Evolutionary conservation across 2,329 filamentous ascomycete genomes (phyloP).

Genomic region (Penicillium decumbens): DNA sequence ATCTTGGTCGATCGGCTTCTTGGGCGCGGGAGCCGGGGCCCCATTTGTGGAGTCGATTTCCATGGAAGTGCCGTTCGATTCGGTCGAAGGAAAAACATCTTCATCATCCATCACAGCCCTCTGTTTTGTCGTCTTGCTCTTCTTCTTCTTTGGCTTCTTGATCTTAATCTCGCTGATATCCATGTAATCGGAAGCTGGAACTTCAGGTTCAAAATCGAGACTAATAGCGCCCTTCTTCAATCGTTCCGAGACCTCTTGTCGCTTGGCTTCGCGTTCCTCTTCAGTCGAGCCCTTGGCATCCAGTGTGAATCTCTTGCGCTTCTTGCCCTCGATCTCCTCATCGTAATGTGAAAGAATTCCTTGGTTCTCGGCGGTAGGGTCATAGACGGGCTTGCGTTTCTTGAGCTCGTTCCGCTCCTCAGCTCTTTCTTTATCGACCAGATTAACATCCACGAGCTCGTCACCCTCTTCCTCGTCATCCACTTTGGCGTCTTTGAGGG

Average conservation of each 20-base stretch:
- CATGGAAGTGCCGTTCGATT: conserved; percentile 52
- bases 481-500: conserved; percentile 88
- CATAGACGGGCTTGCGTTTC: conserved; percentile 84
- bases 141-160: conserved; percentile 86
- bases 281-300: conserved; percentile 69
- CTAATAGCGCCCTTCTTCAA: conserved; percentile 66
- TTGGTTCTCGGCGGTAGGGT: conserved; percentile 68
- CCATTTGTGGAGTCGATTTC: conserved; percentile 63
- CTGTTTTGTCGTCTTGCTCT: conserved; percentile 69
- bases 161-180: conserved; percentile 83
- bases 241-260: conserved; percentile 52
- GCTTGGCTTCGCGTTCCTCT: conserved; percentile 58
- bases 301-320: conserved; percentile 79
- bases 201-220: conserved; percentile 66
- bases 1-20: conserved; percentile 63
- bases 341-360: conserved; percentile 86
- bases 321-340: conserved; percentile 89
- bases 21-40: conserved; percentile 39
- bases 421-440: conserved; percentile 42
- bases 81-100: conserved; percentile 47
- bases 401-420: conserved; percentile 74
- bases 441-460: conserved; percentile 57
- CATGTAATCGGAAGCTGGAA: conserved; percentile 77
- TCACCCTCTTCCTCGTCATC: conserved; percentile 82
- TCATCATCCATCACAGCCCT: conserved; percentile 58